Conservation (phyloP, 148 eudicot genomes). For the Dysphania ambrosioides region DNA sequence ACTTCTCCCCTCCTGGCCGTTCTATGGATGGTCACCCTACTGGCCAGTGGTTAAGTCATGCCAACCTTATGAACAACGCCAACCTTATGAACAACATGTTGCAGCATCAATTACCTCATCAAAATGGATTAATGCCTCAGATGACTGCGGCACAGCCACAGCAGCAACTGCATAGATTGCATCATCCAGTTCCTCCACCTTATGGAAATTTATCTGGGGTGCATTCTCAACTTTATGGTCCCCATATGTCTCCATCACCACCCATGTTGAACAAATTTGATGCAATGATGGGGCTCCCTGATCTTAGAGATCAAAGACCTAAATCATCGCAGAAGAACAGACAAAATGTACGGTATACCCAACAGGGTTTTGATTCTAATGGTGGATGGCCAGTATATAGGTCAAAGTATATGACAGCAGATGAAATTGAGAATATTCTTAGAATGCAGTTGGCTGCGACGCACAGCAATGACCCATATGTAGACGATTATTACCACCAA, state of each 20-base stretch:
- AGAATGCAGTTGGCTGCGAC: slow-evolving; percentile 71
- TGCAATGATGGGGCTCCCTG: slow-evolving; percentile 44
- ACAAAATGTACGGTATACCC: slow-evolving; percentile 41
- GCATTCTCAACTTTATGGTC: slow-evolving; percentile 40
- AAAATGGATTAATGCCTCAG: slow-evolving; percentile 44
- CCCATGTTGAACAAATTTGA: slow-evolving; percentile 44
- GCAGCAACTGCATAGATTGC: slow-evolving; percentile 36
- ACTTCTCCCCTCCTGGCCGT: slow-evolving; percentile 39
- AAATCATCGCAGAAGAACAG: slow-evolving; percentile 38
- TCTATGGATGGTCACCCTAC: slow-evolving; percentile 38
- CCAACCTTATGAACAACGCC: slow-evolving; percentile 42
- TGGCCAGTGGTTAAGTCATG: slow-evolving; percentile 53
- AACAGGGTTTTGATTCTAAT: slow-evolving; percentile 52
- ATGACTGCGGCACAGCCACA: slow-evolving; percentile 50
- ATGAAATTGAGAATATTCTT: slow-evolving; percentile 65
- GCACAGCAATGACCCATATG: slow-evolving; percentile 66
- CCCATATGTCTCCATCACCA: slow-evolving; percentile 44
- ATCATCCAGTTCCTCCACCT: slow-evolving; percentile 43
- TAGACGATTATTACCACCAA: slow-evolving; percentile 80
- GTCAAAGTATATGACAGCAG: slow-evolving; percentile 68
- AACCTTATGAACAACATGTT: slow-evolving; percentile 41
- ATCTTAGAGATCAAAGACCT: slow-evolving; percentile 49
- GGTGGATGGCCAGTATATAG: slow-evolving; percentile 38
- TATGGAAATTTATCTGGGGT: slow-evolving; percentile 40
- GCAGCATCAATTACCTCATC: slow-evolving; percentile 54